Base-by-base conservation (phyloP, 768 basidiomycete genomes). In the Crepidotus variabilis region DNA sequence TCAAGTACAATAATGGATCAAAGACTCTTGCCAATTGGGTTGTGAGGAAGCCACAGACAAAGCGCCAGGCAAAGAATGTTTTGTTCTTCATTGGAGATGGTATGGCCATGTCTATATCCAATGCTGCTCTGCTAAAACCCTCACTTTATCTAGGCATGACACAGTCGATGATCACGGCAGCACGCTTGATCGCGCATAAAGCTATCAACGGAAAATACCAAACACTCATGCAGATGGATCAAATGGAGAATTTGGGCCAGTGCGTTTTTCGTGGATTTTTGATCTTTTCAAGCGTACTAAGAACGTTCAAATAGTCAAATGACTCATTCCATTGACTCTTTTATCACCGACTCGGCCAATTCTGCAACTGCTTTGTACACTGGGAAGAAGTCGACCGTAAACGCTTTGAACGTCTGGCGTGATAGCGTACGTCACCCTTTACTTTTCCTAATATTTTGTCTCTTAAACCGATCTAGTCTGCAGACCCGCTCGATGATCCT, bases 321-420 rank as follows among this genome's bases (percentile, higher is more conserved):
- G 77, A 76, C 75, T 6, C 77, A 78, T 58, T 77, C 75, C 1
- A 69, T 78, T 18, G 77, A 78, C 56, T 77, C 77, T 0, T 75
- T 76, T 60, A 78, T 78, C 59, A 78, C 77, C 50, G 77, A 78
- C 63, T 78, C 77, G 4, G 77, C 77, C 2, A 78, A 78, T 65
- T 77, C 75, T 13, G 77, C 77, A 2, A 77, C 75, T 32, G 75
- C 77, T 20, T 66, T 78, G 21, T 78, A 76, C 57, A 75, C 74
- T 0, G 77, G 77, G 16, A 76, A 78, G 61, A 78, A 78, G 62
- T 71, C 72, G 6, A 68, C 70, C 6, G 77, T 77, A 46, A 74
- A 73, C 48, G 72, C 75, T 8, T 59, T 77, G 43, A 74, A 72
- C 39, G 77, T 78, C 43, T 77, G 67, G 52, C 75, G 67, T 9